phyloP scores from a whole-genome alignment of 805 yeast genomes.

The Yarrowia sp. region DNA sequence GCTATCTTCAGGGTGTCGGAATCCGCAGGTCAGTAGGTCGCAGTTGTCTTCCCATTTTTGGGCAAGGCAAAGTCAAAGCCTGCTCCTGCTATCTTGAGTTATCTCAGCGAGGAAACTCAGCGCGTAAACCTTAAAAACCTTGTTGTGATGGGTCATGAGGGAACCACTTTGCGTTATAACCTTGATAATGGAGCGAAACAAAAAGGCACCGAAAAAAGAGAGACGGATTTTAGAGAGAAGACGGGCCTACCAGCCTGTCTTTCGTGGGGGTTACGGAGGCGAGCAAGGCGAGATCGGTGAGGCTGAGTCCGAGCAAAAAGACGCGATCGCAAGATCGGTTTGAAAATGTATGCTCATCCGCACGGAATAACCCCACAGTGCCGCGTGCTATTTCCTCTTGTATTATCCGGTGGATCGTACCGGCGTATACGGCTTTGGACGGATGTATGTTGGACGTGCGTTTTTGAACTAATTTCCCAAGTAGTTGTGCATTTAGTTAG shows the following conservation, averaged over 20 bases:
- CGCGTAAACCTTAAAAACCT: not conserved
- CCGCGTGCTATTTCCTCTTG: too few relatives aligned
- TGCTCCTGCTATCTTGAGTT: constrained; percentile 27
- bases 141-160: not conserved
- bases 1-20: not conserved
- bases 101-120: constrained; percentile 23
- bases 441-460: too few relatives aligned
- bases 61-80: constrained; percentile 8
- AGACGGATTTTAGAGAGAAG: not conserved
- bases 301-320: too few relatives aligned
- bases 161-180: not conserved
- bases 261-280: not conserved
- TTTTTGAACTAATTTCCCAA: not conserved
- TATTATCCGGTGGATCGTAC: too few relatives aligned
- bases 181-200: not conserved
- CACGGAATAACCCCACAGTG: too few relatives aligned
- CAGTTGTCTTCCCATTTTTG: constrained; percentile 16
- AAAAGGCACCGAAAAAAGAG: not conserved
- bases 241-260: too few relatives aligned
- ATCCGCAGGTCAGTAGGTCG: constrained; percentile 23
- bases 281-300: too few relatives aligned
- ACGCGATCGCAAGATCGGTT: too few relatives aligned
- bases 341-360: too few relatives aligned
- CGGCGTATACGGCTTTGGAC: too few relatives aligned
- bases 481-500: too few relatives aligned